Conservation (phyloP, 495 filamentous ascomycete species). For the Letharia columbiana region DNA sequence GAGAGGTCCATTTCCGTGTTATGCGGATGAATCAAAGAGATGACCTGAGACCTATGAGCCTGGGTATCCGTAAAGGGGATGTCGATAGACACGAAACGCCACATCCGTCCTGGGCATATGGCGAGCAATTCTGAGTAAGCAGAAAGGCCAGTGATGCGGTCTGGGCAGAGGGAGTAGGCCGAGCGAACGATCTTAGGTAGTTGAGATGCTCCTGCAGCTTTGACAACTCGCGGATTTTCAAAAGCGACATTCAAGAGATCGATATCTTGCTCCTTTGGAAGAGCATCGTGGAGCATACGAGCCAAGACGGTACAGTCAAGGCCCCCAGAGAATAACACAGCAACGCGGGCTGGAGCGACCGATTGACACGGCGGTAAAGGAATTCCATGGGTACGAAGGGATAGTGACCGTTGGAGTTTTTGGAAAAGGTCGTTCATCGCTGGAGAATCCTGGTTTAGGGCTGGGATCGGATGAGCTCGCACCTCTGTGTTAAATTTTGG, state of each 20-base stretch:
- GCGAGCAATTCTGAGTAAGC: slow-evolving; percentile 63
- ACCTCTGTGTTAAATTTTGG: slow-evolving; percentile 52
- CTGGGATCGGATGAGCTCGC: slow-evolving; percentile 31
- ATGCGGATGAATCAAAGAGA: slow-evolving; percentile 78
- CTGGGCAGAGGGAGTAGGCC: slow-evolving; percentile 76
- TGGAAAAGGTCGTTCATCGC: slow-evolving; percentile 49
- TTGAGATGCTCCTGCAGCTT: slow-evolving; percentile 32
- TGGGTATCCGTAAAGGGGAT: slow-evolving; percentile 70
- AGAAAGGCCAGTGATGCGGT: slow-evolving; percentile 74
- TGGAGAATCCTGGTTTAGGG: slow-evolving; percentile 40
- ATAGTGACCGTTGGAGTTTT: slow-evolving; percentile 55
- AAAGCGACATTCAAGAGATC: slow-evolving; percentile 96
- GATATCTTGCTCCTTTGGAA: slow-evolving; percentile 59
- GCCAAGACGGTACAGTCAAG: slow-evolving; percentile 89
- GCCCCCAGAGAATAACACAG: slow-evolving; percentile 88
- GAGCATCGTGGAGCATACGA: slow-evolving; percentile 67
- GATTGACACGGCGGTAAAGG: slow-evolving; percentile 38
- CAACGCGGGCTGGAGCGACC: slow-evolving; percentile 35
- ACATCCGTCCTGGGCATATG: slow-evolving; percentile 63
- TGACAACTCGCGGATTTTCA: slow-evolving; percentile 74
- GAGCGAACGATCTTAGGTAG: slow-evolving; percentile 26
- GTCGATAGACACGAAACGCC: slow-evolving; percentile 77
- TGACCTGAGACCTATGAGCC: slow-evolving; percentile 57
- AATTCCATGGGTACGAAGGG: slow-evolving; percentile 57
- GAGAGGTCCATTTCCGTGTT: slow-evolving; percentile 99